Percentiles rank a stretch among this genome's conserved stretches.
phyloP scores from a whole-genome alignment of 1,284 basidiomycete genomes.

The Cutaneotrichosporon cyanovorans region DNA sequence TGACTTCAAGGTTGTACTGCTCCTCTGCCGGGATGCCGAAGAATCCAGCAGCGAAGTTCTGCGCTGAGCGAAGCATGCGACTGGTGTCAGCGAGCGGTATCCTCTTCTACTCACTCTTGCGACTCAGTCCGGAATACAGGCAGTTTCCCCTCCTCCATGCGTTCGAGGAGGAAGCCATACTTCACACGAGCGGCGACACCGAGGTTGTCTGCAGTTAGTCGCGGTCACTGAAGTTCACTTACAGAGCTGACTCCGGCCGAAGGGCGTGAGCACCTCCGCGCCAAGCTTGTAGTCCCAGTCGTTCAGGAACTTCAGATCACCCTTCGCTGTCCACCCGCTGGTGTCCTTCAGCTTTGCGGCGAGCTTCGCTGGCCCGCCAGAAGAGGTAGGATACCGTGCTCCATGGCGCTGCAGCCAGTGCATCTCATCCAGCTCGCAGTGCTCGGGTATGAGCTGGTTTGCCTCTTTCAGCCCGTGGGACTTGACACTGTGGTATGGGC shows the following conservation, averaged over 20 bases:
- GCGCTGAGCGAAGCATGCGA: slow-evolving; percentile 48
- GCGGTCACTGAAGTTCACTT: neutral
- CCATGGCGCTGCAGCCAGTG: slow-evolving; percentile 49
- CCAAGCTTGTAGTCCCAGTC: slow-evolving; percentile 49
- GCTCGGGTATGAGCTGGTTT: slow-evolving; percentile 38
- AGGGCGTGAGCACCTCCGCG: slow-evolving; percentile 49
- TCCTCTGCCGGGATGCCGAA: slow-evolving; percentile 46
- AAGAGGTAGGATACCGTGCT: slow-evolving; percentile 42
- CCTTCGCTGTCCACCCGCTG: slow-evolving; percentile 33
- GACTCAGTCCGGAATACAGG: slow-evolving; percentile 48
- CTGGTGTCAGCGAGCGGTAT: slow-evolving; percentile 13
- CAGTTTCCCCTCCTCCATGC: slow-evolving; percentile 34
- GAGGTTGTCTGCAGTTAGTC: slow-evolving; percentile 29
- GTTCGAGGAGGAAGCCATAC: slow-evolving; percentile 45
- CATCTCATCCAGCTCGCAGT: slow-evolving; percentile 42
- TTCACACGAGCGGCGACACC: slow-evolving; percentile 44
- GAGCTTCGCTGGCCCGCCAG: slow-evolving; percentile 32
- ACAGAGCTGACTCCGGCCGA: slow-evolving; percentile 48
- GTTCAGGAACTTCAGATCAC: slow-evolving; percentile 47
- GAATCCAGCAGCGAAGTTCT: slow-evolving; percentile 48
- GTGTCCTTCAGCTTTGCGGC: slow-evolving; percentile 24
- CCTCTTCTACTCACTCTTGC: slow-evolving; percentile 38
- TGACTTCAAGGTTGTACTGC: slow-evolving; percentile 45
- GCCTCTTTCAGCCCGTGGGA: slow-evolving; percentile 46
- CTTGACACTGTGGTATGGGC: slow-evolving; percentile 46